A percentile compares a stretch with the other conserved stretches of the same genome.
Evolutionary conservation across 1,139 yeast genomes (phyloP).

Genomic region (Saccharomycopsis crataegensis): DNA sequence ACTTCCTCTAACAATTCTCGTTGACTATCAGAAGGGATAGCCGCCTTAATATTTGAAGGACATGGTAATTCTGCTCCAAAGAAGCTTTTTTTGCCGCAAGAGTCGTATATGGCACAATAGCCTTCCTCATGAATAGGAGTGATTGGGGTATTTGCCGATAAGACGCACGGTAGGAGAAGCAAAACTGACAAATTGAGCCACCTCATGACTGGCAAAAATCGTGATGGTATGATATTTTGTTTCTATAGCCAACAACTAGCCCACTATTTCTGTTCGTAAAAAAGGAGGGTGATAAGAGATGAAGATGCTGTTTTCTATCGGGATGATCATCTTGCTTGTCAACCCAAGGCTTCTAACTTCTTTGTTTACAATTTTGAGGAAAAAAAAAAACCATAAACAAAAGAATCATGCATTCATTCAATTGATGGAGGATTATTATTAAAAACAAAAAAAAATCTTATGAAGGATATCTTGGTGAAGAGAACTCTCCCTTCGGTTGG

Average conservation of each 20-base stretch:
- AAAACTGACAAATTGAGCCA: background rate
- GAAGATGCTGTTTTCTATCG: too few relatives aligned
- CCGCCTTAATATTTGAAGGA: slow-evolving; percentile 47
- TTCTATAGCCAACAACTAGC: too few relatives aligned
- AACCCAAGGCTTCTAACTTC: too few relatives aligned
- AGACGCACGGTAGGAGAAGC: background rate
- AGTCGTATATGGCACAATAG: slow-evolving; percentile 51
- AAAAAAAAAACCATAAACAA: too few relatives aligned
- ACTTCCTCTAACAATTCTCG: slow-evolving; percentile 42
- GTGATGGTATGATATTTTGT: too few relatives aligned
- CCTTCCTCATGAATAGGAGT: slow-evolving; percentile 30
- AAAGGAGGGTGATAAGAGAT: too few relatives aligned
- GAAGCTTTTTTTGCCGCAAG: slow-evolving; percentile 73
- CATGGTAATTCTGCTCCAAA: slow-evolving; percentile 83
- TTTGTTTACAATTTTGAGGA: too few relatives aligned
- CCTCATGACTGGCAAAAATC: background rate
- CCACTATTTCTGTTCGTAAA: too few relatives aligned
- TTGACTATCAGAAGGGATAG: slow-evolving; percentile 39
- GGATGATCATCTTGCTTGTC: too few relatives aligned
- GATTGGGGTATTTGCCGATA: background rate
- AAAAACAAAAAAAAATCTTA: background rate
- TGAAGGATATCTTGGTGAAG: background rate
- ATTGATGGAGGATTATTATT: too few relatives aligned
- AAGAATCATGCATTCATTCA: too few relatives aligned
- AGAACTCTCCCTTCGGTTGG: background rate